Evolutionary conservation across 2,329 filamentous ascomycete genomes (phyloP), one percentile per base, ranked within the genome.

Genomic region (Botrytis galanthina): DNA sequence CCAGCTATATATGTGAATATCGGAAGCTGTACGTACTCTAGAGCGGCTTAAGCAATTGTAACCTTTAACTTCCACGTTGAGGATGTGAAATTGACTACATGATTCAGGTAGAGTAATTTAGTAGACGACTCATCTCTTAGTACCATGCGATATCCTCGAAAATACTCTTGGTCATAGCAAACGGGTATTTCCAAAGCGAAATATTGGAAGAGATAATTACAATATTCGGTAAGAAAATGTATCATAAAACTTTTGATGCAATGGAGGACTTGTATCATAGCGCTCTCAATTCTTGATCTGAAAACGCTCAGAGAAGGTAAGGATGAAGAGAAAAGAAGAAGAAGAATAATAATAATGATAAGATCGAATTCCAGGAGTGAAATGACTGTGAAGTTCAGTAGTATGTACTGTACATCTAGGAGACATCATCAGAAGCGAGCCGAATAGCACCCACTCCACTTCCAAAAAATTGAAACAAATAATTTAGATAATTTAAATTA

Each of bases 251-350:
- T 37, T 37, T 37, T 37, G 35, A 37, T 37, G 6, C 37, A 87
- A 87, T 87, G 86, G 84, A 87, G 86, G 85, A 83, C 83, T 85
- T 82, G 78, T 80, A 78, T 73, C 73, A 77, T 77, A 73, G 39
- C 48, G 72, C 60, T 70, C 26, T 29, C 71, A 75, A 80, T 79
- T 76, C 78, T 74, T 82, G 81, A 82, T 75, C 80, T 71, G 69
- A 60, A 64, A 44, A 68, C 22, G 61, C 74, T 75, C 73, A 72
- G 76, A 80, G 73, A 82, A 82, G 80, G 81, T 83, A 82, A 82
- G 81, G 82, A 82, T 83, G 78, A 80, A 74, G 72, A 78, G 26
- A 77, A 79, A 54, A 39, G 46, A 74, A 2, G 16, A 4, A 22
- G 51, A 29, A 8, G 10, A 39, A 39, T 1, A 39, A 39, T 12